Conservation (phyloP, 2,329 filamentous ascomycete genomes). For the Emergomyces orientalis region DNA sequence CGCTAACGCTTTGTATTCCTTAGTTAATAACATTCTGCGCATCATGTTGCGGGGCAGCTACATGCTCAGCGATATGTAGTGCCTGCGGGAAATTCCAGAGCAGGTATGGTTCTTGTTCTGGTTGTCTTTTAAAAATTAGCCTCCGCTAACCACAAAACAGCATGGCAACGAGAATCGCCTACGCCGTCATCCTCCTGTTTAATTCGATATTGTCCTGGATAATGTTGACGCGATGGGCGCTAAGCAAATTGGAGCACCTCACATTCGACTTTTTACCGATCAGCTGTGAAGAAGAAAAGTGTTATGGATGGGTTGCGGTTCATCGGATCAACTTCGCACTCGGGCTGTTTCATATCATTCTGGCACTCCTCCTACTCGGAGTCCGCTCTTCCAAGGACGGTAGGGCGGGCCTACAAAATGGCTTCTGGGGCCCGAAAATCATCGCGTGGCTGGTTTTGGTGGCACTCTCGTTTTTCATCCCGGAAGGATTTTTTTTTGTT, state of each 20-base stretch:
- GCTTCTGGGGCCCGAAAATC: conserved; percentile 97
- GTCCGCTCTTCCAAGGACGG: conserved; percentile 80
- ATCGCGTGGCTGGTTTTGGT: conserved; percentile 80
- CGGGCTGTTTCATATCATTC: conserved; percentile 81
- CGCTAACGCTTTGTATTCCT: conserved; percentile 10
- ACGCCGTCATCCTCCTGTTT: conserved; percentile 84
- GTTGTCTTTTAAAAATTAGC: conserved; percentile 1
- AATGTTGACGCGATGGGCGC: conserved; percentile 97
- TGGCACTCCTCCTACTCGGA: conserved; percentile 75
- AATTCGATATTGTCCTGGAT: conserved; percentile 98
- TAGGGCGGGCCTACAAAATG: conserved; percentile 84
- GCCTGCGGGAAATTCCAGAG: conserved; percentile 96
- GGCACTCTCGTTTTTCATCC: conserved; percentile 89
- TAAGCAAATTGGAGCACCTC: conserved; percentile 86
- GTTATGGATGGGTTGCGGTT: conserved; percentile 91
- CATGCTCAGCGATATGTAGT: conserved; percentile 90
- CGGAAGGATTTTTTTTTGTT: conserved; percentile 85
- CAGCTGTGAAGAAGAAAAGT: conserved; percentile 79
- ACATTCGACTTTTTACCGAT: conserved; percentile 95
- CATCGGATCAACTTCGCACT: conserved; percentile 97
- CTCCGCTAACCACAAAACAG: conserved; percentile 40
- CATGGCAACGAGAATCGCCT: conserved; percentile 93
- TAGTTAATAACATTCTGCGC: conserved; percentile 69
- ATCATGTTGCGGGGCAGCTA: conserved; percentile 93
- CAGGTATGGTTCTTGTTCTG: conserved; percentile 48